These are phyloP conservation scores for Meredithiella fracta DNA, from an alignment of 2,329 filamentous ascomycete species.

Conservation along the genomic window DNA sequence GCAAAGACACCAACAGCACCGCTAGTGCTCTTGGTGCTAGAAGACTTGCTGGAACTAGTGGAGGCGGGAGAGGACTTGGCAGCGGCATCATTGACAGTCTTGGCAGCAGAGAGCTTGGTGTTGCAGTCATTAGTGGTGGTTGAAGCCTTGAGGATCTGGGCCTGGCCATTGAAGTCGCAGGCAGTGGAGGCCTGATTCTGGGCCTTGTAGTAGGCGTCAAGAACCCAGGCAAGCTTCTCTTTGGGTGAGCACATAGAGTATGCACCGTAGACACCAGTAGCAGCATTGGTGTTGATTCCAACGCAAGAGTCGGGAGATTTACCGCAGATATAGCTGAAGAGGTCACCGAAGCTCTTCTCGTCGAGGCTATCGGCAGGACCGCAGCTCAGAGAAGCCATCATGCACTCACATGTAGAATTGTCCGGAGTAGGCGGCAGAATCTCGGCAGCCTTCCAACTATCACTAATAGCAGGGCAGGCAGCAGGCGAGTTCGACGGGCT, in stretches of 20 bases:
- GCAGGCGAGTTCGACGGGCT: constrained; percentile 49
- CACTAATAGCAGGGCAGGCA: constrained; percentile 48
- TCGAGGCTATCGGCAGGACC: constrained; percentile 42
- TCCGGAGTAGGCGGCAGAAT: constrained; percentile 73
- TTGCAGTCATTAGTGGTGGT: constrained; percentile 37
- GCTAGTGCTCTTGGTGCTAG: constrained; percentile 5
- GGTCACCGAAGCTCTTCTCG: constrained; percentile 40
- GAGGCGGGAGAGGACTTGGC: constrained; percentile 19
- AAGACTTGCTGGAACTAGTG: constrained; percentile 5
- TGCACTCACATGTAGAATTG: constrained; percentile 65
- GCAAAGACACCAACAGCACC: constrained; percentile 6
- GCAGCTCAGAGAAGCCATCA: constrained; percentile 60
- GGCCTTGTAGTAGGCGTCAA: constrained; percentile 54
- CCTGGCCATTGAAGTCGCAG: constrained; percentile 57
- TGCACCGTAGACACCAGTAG: constrained; percentile 53
- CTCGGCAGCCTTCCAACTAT: constrained; percentile 51
- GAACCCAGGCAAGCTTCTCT: constrained; percentile 56
- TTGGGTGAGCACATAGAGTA: constrained; percentile 60
- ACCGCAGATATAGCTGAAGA: constrained; percentile 64
- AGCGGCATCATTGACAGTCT: constrained; percentile 33
- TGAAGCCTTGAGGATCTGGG: constrained; percentile 34
- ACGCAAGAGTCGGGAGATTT: constrained; percentile 37
- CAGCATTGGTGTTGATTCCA: constrained; percentile 52
- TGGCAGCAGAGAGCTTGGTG: constrained; percentile 44
- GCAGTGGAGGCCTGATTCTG: constrained; percentile 38